Evolutionary conservation across 1,139 yeast species (phyloP), one percentile per base, ranked within the genome.

Genomic region (Saccharomyces hybrid): DNA sequence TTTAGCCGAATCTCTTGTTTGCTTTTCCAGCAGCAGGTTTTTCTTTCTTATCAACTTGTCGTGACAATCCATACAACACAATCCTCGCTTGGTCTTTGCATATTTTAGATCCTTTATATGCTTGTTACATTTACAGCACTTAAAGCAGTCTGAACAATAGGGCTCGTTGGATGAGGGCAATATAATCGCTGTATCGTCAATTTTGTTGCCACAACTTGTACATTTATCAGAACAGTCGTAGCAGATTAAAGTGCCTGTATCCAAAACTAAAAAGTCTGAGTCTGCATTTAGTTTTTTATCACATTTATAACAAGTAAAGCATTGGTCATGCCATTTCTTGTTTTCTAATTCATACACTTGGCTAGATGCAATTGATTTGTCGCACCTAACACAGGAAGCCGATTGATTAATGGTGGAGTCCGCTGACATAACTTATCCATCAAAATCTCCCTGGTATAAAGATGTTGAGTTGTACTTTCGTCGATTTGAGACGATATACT

Each of bases 51-150:
- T 68, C 46, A 64, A 74, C 63, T 84, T 81, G 65, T 89, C 93
- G 71, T 93, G 97, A 69, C 99, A 93, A 47, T 79, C 78, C 89
- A 91, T 89, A 73, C 99, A 93, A 67, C 90, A 91, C 42, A 93
- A 75, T 0, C 98, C 99, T 66, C 88, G 91, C 47, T 93, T 85
- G 0, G 98, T 93, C 66, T 96, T 78, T 26, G 98, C 98, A 66
- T 93, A 93, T 60, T 91, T 78, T 62, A 91, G 75, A 70, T 93
- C 96, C 64, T 88, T 96, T 58, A 93, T 93, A 60, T 85, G 85
- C 60, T 81, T 82, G 67, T 85, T 84, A 73, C 99, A 93, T 59
- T 88, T 84, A 51, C 95, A 81, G 70, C 99, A 93, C 63, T 84
- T 83, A 73, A 93, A 93, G 71, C 99, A 93, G 52, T 79, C 77